Percentiles rank a stretch among this genome's conserved stretches.
Conservation (phyloP, 2,329 filamentous ascomycete genomes). For the Aspergillus sp. region DNA sequence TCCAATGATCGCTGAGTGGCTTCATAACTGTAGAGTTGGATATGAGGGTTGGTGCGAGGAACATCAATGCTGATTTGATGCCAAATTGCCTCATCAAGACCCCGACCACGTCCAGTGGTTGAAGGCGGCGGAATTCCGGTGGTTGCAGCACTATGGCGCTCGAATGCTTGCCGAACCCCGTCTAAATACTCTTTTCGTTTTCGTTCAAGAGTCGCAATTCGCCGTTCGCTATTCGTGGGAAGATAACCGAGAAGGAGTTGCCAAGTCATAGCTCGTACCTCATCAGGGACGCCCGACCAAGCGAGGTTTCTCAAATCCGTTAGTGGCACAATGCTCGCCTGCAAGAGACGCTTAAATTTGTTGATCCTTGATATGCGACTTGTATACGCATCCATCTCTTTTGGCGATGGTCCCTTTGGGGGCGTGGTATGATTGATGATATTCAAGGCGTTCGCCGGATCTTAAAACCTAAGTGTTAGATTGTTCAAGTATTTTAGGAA, state of each 20-base stretch:
- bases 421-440: slow-evolving; percentile 84
- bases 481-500: neutral
- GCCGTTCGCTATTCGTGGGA: slow-evolving; percentile 91
- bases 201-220: slow-evolving; percentile 84
- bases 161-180: slow-evolving; percentile 71
- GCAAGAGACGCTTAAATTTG: slow-evolving; percentile 95
- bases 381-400: slow-evolving; percentile 82
- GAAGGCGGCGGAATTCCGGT: slow-evolving; percentile 44
- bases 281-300: slow-evolving; percentile 92
- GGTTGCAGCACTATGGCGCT: slow-evolving; percentile 49
- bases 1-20: slow-evolving; percentile 93
- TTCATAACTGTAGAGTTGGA: slow-evolving; percentile 92
- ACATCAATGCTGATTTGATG: slow-evolving; percentile 99
- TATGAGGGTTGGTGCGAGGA: slow-evolving; percentile 91
- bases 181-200: slow-evolving; percentile 97
- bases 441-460: slow-evolving; percentile 90
- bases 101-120: slow-evolving; percentile 60
- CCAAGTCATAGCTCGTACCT: slow-evolving; percentile 99
- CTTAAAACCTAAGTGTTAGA: slow-evolving; percentile 27
- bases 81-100: slow-evolving; percentile 96
- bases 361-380: slow-evolving; percentile 92
- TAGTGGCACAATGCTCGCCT: slow-evolving; percentile 85
- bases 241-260: slow-evolving; percentile 92
- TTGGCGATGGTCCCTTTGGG: slow-evolving; percentile 71
- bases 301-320: slow-evolving; percentile 79